phyloP scores from a whole-genome alignment of 805 yeast genomes.

The Metschnikowia vanudenii region DNA sequence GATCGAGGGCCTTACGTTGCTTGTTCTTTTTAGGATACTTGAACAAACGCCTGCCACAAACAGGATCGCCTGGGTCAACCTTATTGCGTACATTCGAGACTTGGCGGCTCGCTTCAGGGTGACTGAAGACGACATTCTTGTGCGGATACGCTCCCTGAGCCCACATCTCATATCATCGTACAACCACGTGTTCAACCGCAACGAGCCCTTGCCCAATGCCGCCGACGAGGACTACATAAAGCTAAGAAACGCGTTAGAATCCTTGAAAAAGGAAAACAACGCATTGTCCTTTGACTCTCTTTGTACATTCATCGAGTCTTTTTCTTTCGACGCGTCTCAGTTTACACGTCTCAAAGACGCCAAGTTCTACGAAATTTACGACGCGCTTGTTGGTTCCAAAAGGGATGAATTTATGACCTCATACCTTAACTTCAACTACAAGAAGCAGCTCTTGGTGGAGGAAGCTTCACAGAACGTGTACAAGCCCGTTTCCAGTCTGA shows the following conservation, averaged over 20 bases:
- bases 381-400: conserved; percentile 13
- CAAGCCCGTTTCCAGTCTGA: conserved; percentile 2
- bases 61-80: conserved; percentile 2
- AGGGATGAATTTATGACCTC: conserved; percentile 24
- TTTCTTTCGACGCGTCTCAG: conserved; percentile 15
- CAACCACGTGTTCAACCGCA: conserved; percentile 6
- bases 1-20: conserved; percentile 2
- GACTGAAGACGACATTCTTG: neutral
- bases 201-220: neutral
- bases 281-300: conserved; percentile 22
- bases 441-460: conserved; percentile 33
- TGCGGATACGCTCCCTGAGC: too few relatives aligned
- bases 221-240: neutral
- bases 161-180: conserved; percentile 8
- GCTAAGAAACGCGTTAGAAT: conserved; percentile 11
- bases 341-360: conserved; percentile 5
- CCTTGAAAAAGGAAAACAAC: conserved; percentile 20
- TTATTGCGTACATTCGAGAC: conserved; percentile 2
- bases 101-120: neutral
- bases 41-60: neutral
- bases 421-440: conserved; percentile 24
- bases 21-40: conserved; percentile 5
- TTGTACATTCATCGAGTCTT: conserved; percentile 24
- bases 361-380: conserved; percentile 24
- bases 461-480: conserved; percentile 14